Base-by-base conservation (phyloP, 2,329 filamentous ascomycete genomes). In the Elsinoe fawcettii region DNA sequence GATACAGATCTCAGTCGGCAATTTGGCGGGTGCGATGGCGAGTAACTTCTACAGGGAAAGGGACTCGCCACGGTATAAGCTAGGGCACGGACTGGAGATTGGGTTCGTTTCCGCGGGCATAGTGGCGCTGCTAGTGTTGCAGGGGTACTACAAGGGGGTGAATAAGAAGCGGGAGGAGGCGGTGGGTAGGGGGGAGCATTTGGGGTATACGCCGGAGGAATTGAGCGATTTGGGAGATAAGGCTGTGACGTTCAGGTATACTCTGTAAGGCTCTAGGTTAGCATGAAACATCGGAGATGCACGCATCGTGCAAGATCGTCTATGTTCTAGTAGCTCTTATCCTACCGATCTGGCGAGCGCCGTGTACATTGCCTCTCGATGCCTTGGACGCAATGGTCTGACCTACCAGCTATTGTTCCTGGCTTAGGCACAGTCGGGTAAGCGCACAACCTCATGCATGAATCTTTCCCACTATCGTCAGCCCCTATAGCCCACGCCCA, bases 21-120 rank as follows among this genome's bases (percentile, higher is more conserved):
- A 80, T 65, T n/a, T 74, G 12, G 68, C 66, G 1, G 74, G 74
- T 16, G 85, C 84, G 1, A 86, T 88, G 79, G 82, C 84, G 0
- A 84, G 83, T 4, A 88, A 88, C 64, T 87, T 88, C 63, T 89
- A 88, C 63, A 77, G 84, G 9, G 59, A 67, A 0, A 64, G 70
- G 51, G 78, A 80, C 61, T 68, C 71, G 1, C 78, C 79, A 0
- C 70, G 72, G 18, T 81, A 80, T 59, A 68, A 74, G 3, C 71
- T 80, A 2, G 78, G 78, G 0, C 78, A 81, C 62, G 70, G 73
- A 1, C 66, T 80, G 11, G 77, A 79, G 54, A 73, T 80, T 12
- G 77, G 70, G 0, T 80, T 80, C 51, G 74, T 77, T 20, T 65
- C 69, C 2, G 68, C 71, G 2, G 78, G 78, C 11, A 71, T 80